A percentile compares a stretch with the other conserved stretches of the same genome.
These are phyloP conservation scores for Rhododendron vialii DNA, from an alignment of 148 eudicot species.

Conservation along the genomic window DNA sequence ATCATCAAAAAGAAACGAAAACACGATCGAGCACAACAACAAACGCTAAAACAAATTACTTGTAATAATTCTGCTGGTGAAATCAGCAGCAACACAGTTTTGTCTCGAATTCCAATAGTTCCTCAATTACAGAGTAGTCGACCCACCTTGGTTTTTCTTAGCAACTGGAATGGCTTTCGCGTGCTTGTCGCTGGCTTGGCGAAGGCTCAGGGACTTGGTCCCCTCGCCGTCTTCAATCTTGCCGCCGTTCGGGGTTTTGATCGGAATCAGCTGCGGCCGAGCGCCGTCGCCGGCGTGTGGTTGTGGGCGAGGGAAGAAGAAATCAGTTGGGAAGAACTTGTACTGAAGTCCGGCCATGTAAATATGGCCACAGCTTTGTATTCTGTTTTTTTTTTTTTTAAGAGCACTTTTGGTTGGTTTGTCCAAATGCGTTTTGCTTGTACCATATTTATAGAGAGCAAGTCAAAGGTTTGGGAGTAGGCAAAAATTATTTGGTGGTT, in stretches of 20 bases:
- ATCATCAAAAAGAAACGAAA: no score
- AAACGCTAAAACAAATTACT: background rate
- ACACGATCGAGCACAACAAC: background rate
- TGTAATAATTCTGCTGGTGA: background rate
- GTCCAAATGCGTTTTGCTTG: background rate
- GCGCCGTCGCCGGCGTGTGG: background rate
- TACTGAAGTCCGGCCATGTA: conserved; percentile 5
- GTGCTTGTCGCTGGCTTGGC: background rate
- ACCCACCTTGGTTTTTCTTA: background rate
- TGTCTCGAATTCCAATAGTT: background rate
- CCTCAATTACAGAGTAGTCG: background rate
- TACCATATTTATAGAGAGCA: background rate
- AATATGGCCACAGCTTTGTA: background rate
- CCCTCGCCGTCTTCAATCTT: background rate
- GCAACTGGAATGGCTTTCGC: background rate
- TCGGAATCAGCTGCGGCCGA: background rate
- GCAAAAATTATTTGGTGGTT: no score
- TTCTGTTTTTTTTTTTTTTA: no score
- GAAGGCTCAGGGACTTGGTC: background rate
- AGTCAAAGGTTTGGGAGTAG: background rate
- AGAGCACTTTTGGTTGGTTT: background rate
- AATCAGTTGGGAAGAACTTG: conserved; percentile 9
- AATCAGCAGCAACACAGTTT: background rate
- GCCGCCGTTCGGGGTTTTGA: background rate
- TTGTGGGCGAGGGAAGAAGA: background rate